Evolutionary conservation across 2,329 filamentous ascomycete species (phyloP).

Genomic region (Neodidymelliopsis sp.): DNA sequence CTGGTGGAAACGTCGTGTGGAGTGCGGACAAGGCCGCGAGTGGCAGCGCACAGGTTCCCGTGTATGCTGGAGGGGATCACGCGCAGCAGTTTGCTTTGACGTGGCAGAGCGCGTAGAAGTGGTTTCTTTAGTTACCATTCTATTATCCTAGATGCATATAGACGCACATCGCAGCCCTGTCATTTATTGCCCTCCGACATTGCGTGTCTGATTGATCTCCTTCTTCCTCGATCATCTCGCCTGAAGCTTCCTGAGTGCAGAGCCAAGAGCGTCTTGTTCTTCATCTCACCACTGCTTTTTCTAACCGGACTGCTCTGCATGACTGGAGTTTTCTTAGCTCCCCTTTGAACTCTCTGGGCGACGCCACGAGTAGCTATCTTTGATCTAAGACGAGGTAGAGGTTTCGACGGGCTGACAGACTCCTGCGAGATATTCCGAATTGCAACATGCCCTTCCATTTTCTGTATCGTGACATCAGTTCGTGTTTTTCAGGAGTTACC

Average conservation of each 20-base stretch:
- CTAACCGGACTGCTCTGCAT: not conserved
- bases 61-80: constrained; percentile 51
- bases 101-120: constrained; percentile 46
- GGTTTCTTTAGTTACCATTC: too few species aligned
- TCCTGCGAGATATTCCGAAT: too few species aligned
- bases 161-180: not conserved
- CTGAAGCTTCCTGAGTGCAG: constrained; percentile 5
- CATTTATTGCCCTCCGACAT: not conserved
- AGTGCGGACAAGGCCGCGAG: constrained; percentile 54
- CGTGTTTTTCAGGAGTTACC: not conserved
- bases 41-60: constrained; percentile 54
- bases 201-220: constrained; percentile 5
- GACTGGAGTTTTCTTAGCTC: not conserved
- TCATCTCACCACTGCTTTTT: constrained; percentile 3
- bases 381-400: not conserved
- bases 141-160: not conserved
- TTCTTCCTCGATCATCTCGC: not conserved
- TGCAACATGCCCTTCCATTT: not conserved
- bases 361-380: constrained; percentile 1
- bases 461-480: not conserved
- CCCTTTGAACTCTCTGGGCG: constrained; percentile 3
- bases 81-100: constrained; percentile 44
- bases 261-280: constrained; percentile 5
- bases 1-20: constrained; percentile 50
- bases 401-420: not conserved